Conservation (phyloP, 129 eudicot genomes). For the Glebionis coronaria region DNA sequence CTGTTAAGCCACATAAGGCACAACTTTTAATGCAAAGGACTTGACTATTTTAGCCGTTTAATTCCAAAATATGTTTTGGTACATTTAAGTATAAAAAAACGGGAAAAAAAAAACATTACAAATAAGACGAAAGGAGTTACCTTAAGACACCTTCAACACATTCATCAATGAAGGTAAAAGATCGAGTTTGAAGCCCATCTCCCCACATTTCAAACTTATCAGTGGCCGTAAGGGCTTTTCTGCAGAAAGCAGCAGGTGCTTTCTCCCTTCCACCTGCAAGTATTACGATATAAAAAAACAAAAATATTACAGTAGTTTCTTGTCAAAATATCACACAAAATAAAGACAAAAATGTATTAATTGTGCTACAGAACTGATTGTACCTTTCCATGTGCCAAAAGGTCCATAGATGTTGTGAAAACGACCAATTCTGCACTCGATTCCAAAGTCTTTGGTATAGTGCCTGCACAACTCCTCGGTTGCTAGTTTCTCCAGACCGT, state of each 20-base stretch:
- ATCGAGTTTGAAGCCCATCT: conserved; percentile 93
- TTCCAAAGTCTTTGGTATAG: conserved; percentile 95
- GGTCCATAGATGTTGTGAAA: conserved; percentile 98
- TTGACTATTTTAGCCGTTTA: background rate
- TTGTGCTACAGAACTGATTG: background rate
- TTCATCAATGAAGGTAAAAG: conserved; percentile 98
- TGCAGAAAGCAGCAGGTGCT: conserved; percentile 97
- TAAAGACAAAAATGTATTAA: background rate
- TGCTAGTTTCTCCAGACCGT: conserved; percentile 93
- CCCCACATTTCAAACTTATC: conserved; percentile 99
- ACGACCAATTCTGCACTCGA: conserved; percentile 94
- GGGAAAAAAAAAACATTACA: background rate
- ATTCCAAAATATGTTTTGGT: background rate
- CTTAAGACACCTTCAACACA: conserved; percentile 99
- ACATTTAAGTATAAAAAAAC: background rate
- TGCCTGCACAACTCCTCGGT: conserved; percentile 95
- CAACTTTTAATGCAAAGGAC: background rate
- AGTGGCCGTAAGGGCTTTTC: conserved; percentile 73
- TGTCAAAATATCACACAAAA: background rate
- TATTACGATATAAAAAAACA: background rate
- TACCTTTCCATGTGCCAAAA: conserved; percentile 99
- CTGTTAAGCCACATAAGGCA: conserved; percentile 26
- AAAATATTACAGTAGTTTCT: background rate
- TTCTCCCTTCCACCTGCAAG: conserved; percentile 91
- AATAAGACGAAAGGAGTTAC: conserved; percentile 30